A percentile compares a stretch with the other conserved stretches of the same genome.
These are phyloP conservation scores for Gentiana dahurica DNA, from an alignment of 257 asterid species.

Conservation along the genomic window DNA sequence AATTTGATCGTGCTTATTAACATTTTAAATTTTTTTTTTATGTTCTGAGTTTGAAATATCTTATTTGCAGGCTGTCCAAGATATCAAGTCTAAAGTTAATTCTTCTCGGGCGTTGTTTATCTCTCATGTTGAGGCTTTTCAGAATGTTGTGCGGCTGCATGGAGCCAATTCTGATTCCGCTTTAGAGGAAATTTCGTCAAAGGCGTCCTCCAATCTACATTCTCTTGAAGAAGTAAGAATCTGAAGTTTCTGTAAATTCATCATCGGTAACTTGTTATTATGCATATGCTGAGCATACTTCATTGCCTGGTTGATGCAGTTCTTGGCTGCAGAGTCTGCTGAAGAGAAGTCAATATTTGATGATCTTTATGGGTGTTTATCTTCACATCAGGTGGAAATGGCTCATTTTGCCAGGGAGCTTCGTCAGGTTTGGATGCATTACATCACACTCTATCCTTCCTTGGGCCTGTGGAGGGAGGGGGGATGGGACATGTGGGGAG, in stretches of 20 bases:
- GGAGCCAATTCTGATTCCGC: conserved; percentile 27
- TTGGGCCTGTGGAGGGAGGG: not conserved
- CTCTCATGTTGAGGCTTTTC: conserved; percentile 76
- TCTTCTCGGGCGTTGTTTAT: conserved; percentile 45
- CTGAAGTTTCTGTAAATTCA: too few species aligned
- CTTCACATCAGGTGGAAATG: conserved; percentile 61
- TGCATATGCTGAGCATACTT: conserved; percentile 6
- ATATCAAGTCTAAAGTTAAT: conserved; percentile 44
- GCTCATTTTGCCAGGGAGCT: conserved; percentile 64
- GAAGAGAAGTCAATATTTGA: conserved; percentile 48
- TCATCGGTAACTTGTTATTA: too few species aligned
- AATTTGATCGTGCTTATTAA: too few species aligned
- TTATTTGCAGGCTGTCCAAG: conserved; percentile 36
- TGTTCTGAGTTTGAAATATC: conserved; percentile 3
- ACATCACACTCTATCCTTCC: not conserved
- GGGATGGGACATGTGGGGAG: too few species aligned
- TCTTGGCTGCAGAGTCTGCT: conserved; percentile 43
- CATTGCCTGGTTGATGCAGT: conserved; percentile 23
- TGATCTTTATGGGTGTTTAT: conserved; percentile 49
- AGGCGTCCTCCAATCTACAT: conserved; percentile 39
- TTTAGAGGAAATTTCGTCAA: conserved; percentile 52
- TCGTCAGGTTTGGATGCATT: conserved; percentile 46
- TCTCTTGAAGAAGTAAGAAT: conserved; percentile 50
- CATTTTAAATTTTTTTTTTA: not conserved
- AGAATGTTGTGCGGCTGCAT: conserved; percentile 53